Evolutionary conservation across 1,139 yeast species (phyloP).

Genomic region (Blastobotrys apis): DNA sequence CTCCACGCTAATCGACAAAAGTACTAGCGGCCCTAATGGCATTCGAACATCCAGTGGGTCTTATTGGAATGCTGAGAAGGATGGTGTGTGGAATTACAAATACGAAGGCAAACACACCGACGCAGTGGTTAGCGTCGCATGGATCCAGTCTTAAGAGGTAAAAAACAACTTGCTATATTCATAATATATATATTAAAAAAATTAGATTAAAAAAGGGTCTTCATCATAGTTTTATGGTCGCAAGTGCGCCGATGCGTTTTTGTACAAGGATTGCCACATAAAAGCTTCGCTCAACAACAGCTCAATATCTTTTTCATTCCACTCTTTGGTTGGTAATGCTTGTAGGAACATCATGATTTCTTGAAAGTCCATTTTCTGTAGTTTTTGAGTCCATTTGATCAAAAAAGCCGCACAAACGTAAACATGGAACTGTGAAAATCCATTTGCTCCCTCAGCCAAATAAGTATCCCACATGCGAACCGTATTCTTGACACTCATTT

Average conservation of each 20-base stretch:
- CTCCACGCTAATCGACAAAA: conserved; percentile 27
- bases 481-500: conserved; percentile 68
- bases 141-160: conserved; percentile 27
- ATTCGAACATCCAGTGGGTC: conserved; percentile 32
- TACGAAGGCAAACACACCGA: conserved; percentile 20
- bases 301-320: conserved; percentile 91
- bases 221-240: conserved; percentile 15
- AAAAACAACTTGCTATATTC: conserved; percentile 1
- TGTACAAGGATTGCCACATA: conserved; percentile 91
- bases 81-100: conserved; percentile 35
- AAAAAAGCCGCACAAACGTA: conserved; percentile 98
- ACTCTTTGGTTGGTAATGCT: conserved; percentile 74
- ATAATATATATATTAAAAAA: not conserved
- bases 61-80: conserved; percentile 34
- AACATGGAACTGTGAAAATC: conserved; percentile 89
- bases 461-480: conserved; percentile 99
- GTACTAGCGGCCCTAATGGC: conserved; percentile 29
- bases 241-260: conserved; percentile 61
- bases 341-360: conserved; percentile 88
- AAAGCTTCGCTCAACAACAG: conserved; percentile 90
- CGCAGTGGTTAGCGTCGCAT: conserved; percentile 32
- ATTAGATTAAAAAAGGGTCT: not conserved
- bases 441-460: conserved; percentile 79
- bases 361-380: conserved; percentile 88
- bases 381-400: conserved; percentile 74